phyloP scores from a whole-genome alignment of 768 basidiomycete species.

The Daedaleopsis sinensis region DNA sequence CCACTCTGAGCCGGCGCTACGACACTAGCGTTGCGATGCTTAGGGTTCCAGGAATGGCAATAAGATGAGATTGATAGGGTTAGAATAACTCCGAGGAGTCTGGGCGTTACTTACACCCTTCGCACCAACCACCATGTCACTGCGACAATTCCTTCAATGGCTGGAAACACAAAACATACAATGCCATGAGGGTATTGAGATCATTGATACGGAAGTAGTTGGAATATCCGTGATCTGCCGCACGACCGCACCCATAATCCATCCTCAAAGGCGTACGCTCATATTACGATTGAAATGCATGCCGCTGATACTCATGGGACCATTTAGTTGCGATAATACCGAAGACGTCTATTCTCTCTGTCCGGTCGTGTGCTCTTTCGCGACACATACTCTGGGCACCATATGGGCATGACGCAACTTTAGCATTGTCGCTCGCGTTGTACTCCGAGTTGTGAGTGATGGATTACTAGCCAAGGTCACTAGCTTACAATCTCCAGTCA shows the following conservation, averaged over 20 bases:
- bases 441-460: constrained; percentile 64
- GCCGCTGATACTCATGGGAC: not conserved
- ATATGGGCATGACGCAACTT: constrained; percentile 60
- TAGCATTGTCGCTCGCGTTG: constrained; percentile 64
- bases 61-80: not conserved
- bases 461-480: not conserved
- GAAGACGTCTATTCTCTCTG: constrained; percentile 63
- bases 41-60: constrained; percentile 2
- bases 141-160: no score
- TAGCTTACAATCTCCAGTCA: constrained; percentile 3
- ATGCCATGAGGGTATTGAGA: no score
- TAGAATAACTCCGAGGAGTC: not conserved
- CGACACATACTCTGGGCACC: constrained; percentile 44
- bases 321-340: constrained; percentile 65
- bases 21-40: not conserved
- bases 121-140: no score
- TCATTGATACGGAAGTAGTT: not conserved
- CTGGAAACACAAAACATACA: no score
- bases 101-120: no score
- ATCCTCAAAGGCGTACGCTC: not conserved
- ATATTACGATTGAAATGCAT: not conserved
- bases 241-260: not conserved
- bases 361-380: constrained; percentile 48
- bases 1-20: not conserved
- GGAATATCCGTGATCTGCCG: not conserved